Evolutionary conservation across 495 filamentous ascomycete genomes (phyloP).

Genomic region (Penicillium coprophilum): DNA sequence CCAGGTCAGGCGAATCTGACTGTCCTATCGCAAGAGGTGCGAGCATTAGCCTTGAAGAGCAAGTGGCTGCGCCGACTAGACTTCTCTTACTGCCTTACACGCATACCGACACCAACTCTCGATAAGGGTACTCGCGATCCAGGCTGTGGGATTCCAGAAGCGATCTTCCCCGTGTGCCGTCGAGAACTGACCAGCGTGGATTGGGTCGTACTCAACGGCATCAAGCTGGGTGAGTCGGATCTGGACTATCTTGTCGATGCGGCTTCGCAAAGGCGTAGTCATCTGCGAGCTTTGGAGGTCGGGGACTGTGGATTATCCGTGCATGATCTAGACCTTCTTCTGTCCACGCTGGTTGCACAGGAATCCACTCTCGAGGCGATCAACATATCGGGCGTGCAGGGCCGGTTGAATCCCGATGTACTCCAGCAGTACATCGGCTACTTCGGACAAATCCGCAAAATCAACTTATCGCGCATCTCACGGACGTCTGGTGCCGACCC

Average conservation of each 20-base stretch:
- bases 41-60: constrained; percentile 68
- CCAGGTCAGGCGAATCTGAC: constrained; percentile 59
- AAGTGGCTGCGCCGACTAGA: constrained; percentile 62
- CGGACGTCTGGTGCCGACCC: constrained; percentile 62
- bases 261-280: constrained; percentile 60
- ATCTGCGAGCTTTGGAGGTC: constrained; percentile 79
- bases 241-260: constrained; percentile 70
- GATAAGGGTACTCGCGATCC: constrained; percentile 58
- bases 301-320: constrained; percentile 70
- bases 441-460: constrained; percentile 67
- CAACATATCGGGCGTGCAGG: constrained; percentile 74
- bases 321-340: constrained; percentile 45
- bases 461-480: constrained; percentile 68
- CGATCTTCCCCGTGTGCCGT: constrained; percentile 73
- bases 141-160: constrained; percentile 77
- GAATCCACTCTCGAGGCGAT: constrained; percentile 72
- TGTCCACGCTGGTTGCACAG: constrained; percentile 54
- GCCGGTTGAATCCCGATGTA: constrained; percentile 63
- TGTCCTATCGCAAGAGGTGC: constrained; percentile 70
- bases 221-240: constrained; percentile 78
- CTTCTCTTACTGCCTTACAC: constrained; percentile 58
- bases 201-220: constrained; percentile 80
- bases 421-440: constrained; percentile 63
- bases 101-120: constrained; percentile 49
- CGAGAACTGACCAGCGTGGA: constrained; percentile 72